Evolutionary conservation across 2,329 filamentous ascomycete genomes (phyloP), one percentile per base, ranked within the genome.

Genomic region (Colletotrichum higginsianum): DNA sequence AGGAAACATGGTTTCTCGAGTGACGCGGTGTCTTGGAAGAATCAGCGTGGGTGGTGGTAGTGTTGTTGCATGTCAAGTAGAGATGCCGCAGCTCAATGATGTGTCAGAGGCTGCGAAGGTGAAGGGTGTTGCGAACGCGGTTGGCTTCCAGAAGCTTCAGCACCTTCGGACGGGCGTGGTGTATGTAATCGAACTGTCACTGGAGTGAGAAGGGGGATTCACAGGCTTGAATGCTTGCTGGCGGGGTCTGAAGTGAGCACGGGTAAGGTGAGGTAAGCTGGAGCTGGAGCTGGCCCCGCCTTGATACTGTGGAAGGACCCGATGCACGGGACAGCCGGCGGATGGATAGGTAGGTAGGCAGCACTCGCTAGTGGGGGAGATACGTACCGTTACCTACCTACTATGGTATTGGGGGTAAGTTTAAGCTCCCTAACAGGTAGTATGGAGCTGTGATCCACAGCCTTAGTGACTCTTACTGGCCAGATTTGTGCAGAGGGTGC

Each of bases 1-100:
- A 73, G 93, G 92, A 84, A 96, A 97, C 96, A 98, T 98, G 79
- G 76, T 79, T 80, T 79, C 65, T 69, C 21, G 26, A 35, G 40
- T 23, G 52, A 56, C 64, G 35, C 12, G 15, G 66, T 42, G 26
- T 61, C 50, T 13, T 12, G 52, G n/a, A 47, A 58, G 44, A 47
- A 57, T 57, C 7, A 16, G 40, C n/a, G n/a, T 35, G 8, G 23
- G 26, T 70, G 26, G 4, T 26, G 26, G 4, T 26, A 44, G 12
- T 53, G 8, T 49, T 71, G 61, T 52, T 35, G 49, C 67, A 72
- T 72, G 42, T 61, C 61, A 56, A 60, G 38, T 2, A 49, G 26
- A 49, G 38, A 49, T 53, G 12, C 23, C n/a, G 53, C 46, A 64
- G 58, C 5, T 40, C 30, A 30, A 16, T 9, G 46, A 44, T 7